These are phyloP conservation scores for Fusarium buharicum DNA, from an alignment of 2,329 filamentous ascomycete genomes.

Conservation along the genomic window DNA sequence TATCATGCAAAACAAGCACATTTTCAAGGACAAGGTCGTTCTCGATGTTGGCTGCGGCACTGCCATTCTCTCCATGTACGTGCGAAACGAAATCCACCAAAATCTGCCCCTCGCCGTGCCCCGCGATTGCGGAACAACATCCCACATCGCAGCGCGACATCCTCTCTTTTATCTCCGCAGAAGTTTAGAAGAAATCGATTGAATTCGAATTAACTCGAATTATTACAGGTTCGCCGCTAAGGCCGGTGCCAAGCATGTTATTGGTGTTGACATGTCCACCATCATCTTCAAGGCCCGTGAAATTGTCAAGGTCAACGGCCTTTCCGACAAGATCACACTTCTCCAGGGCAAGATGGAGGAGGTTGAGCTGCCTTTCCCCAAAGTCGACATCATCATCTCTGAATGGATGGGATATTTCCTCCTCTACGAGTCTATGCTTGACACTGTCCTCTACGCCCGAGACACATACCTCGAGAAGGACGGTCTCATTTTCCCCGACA, in stretches of 20 bases:
- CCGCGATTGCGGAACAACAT: conserved; percentile 25
- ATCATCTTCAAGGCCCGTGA: conserved; percentile 98
- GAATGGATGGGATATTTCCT: conserved; percentile 99
- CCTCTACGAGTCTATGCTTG: conserved; percentile 98
- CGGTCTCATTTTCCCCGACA: conserved; percentile 97
- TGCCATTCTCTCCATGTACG: conserved; percentile 97
- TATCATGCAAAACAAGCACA: conserved; percentile 96
- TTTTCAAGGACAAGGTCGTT: conserved; percentile 84
- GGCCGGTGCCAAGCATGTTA: conserved; percentile 97
- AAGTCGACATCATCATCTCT: conserved; percentile 99
- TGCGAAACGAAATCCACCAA: conserved; percentile 31
- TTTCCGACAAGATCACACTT: conserved; percentile 95
- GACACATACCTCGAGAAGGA: conserved; percentile 89
- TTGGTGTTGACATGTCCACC: conserved; percentile 99
- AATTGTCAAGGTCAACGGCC: conserved; percentile 91
- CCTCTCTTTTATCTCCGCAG: neutral
- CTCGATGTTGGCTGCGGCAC: conserved; percentile 98
- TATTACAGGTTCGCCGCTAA: conserved; percentile 87
- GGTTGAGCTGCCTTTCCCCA: conserved; percentile 88
- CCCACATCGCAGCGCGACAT: conserved; percentile 7
- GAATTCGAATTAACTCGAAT: conserved; percentile 18
- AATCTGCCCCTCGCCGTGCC: conserved; percentile 27
- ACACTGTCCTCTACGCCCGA: conserved; percentile 95
- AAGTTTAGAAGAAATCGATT: conserved; percentile 1
- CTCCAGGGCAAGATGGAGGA: conserved; percentile 99